These are phyloP conservation scores for Dioscorea alata DNA, from an alignment of 106 monocot species.

Conservation along the genomic window DNA sequence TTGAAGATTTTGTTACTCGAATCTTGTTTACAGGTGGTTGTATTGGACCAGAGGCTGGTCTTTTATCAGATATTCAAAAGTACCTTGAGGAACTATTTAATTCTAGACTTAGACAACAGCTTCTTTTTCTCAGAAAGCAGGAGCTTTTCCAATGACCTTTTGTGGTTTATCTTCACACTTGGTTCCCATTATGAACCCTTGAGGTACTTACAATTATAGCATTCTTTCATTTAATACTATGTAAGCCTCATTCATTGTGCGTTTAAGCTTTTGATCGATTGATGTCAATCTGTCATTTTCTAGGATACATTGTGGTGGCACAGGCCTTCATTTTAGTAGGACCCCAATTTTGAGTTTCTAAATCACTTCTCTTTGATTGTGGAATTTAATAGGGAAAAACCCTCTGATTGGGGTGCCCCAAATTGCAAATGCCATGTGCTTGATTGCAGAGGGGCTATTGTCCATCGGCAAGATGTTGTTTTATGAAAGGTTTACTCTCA, in stretches of 20 bases:
- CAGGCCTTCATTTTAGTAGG: too few species aligned
- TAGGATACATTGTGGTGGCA: too few species aligned
- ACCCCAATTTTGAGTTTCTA: neutral
- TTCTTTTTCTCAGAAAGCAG: constrained; percentile 76
- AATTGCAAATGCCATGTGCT: constrained; percentile 63
- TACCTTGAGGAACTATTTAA: constrained; percentile 63
- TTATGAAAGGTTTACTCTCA: constrained; percentile 73
- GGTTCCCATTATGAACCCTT: neutral
- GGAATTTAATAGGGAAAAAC: constrained; percentile 84
- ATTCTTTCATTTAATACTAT: too few species aligned
- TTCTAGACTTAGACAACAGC: constrained; percentile 59
- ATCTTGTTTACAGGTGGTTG: constrained; percentile 51
- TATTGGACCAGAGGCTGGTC: constrained; percentile 78
- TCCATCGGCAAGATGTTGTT: constrained; percentile 67
- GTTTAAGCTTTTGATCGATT: too few species aligned
- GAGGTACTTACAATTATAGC: neutral
- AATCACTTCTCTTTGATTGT: constrained; percentile 12
- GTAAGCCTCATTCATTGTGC: too few species aligned
- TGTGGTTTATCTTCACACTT: neutral
- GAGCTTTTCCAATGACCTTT: neutral
- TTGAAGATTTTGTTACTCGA: neutral
- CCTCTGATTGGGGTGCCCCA: constrained; percentile 74
- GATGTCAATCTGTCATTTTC: too few species aligned
- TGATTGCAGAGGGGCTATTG: constrained; percentile 75
- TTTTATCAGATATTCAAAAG: constrained; percentile 66